Base-by-base conservation (phyloP, 331 rosid genomes). In the Malus hybrid region DNA sequence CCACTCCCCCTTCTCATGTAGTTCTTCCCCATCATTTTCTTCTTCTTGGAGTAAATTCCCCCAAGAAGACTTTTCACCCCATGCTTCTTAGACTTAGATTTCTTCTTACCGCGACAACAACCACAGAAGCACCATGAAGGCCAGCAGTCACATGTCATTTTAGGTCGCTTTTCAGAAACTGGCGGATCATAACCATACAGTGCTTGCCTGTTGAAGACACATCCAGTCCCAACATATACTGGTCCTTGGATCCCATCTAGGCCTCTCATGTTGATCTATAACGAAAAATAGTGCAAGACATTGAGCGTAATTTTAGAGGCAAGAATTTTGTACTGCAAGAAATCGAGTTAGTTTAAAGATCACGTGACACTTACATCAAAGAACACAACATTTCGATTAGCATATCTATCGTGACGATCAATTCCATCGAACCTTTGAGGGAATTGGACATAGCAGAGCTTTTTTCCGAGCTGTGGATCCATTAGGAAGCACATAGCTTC, bases 231-330 rank as follows among this genome's bases (percentile, higher is more conserved):
- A 77, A 94, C 96, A 84, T 92, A 94, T 5, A 92, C 81, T 0
- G 99, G 99, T 56, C 99, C 99, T 87, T 94, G 99, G 83, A 94
- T 89, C 70, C 99, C 99, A 79, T 94, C 97, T 30, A 94, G 82
- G 53, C 99, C 93, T 90, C 90, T 93, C 97, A 94, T 94, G 91
- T 86, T 88, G 82, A 92, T 87, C 99, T 92, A 74, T 73, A 66
- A 80, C 24, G 50, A 81, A 46, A 62, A 44, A 62, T 58, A 80
- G 34, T 48, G 78, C 78, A 79, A 79, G 39, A 68, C 57, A 80
- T 34, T 71, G 50, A 70, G 77, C 12, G 33, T 13, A 76, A 22
- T 34, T 42, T 64, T 42, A 65, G 24, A 55, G 57, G 60, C n/a
- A 57, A 63, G 34, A n/a, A 69, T 14, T 69, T 57, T 50, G 48